Conservation (phyloP, 495 filamentous ascomycete species). For the Aspergillus indologenus region DNA sequence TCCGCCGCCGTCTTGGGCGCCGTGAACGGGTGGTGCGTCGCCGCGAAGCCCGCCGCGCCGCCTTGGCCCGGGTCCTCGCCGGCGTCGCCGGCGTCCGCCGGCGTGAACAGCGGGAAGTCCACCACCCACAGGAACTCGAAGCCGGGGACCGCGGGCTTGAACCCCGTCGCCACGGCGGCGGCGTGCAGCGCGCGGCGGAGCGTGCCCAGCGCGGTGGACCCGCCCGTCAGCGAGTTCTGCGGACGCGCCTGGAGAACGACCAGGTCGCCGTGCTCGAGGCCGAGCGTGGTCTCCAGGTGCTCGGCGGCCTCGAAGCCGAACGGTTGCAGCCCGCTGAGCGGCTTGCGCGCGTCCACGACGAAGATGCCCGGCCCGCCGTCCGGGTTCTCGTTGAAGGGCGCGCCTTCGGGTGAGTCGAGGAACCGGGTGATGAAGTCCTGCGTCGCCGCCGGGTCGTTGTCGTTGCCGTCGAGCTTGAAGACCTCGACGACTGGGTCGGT, state of each 20-base stretch:
- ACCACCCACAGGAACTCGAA: constrained; percentile 80
- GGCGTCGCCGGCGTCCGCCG: constrained; percentile 49
- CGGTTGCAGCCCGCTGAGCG: constrained; percentile 67
- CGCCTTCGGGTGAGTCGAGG: constrained; percentile 62
- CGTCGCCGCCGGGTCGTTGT: constrained; percentile 47
- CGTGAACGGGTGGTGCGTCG: constrained; percentile 96
- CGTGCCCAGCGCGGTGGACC: constrained; percentile 77
- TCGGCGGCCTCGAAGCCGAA: constrained; percentile 74
- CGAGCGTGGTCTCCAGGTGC: constrained; percentile 48
- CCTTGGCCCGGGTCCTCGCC: constrained; percentile 71
- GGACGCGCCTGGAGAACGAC: constrained; percentile 77
- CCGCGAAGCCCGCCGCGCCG: constrained; percentile 71
- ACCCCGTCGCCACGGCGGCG: constrained; percentile 55
- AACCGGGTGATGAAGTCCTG: constrained; percentile 63
- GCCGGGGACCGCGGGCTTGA: constrained; percentile 51
- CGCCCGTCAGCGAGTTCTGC: constrained; percentile 52
- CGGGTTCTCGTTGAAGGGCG: constrained; percentile 58
- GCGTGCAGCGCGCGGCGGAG: constrained; percentile 69
- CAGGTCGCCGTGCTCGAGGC: constrained; percentile 66
- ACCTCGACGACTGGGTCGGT: constrained; percentile 64
- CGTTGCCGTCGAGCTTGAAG: constrained; percentile 55
- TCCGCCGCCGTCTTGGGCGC: constrained; percentile 72
- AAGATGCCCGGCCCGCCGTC: constrained; percentile 75
- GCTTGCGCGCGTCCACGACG: constrained; percentile 64
- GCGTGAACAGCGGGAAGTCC: constrained; percentile 89